phyloP scores from a whole-genome alignment of 2,329 filamentous ascomycete genomes.

The Lecanoromycetidae sp. region DNA sequence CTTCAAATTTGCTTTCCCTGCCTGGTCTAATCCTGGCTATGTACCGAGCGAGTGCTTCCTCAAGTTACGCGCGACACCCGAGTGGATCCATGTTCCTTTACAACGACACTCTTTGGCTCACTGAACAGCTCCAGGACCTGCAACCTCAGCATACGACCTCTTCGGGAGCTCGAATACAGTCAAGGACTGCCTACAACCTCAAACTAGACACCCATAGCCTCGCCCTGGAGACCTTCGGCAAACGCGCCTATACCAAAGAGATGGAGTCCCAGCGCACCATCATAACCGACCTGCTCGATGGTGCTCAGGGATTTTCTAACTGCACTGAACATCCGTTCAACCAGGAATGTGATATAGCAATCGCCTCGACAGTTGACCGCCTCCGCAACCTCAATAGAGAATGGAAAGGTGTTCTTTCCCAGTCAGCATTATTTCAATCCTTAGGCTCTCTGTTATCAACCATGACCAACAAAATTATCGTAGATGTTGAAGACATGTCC shows the following conservation, averaged over 20 bases:
- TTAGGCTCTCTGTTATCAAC: slow-evolving; percentile 47
- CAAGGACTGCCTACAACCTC: slow-evolving; percentile 1
- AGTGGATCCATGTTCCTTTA: slow-evolving; percentile 52
- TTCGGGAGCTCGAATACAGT: not conserved
- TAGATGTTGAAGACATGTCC: slow-evolving; percentile 49
- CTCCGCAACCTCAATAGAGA: slow-evolving; percentile 44
- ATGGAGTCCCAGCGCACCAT: slow-evolving; percentile 55
- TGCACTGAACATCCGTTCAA: slow-evolving; percentile 49
- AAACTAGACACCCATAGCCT: slow-evolving; percentile 37
- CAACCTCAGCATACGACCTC: slow-evolving; percentile 20
- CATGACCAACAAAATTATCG: slow-evolving; percentile 46
- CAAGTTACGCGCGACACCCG: slow-evolving; percentile 33
- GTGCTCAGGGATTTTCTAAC: slow-evolving; percentile 48
- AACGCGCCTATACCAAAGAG: slow-evolving; percentile 49
- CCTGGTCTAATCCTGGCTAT: slow-evolving; percentile 38
- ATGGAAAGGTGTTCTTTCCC: slow-evolving; percentile 47
- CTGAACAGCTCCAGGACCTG: slow-evolving; percentile 40
- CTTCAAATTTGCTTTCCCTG: slow-evolving; percentile 32
- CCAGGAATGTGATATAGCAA: slow-evolving; percentile 47
- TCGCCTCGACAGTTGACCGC: slow-evolving; percentile 45
- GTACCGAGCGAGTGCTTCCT: slow-evolving; percentile 38
- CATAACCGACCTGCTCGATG: slow-evolving; percentile 49
- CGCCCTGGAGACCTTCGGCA: slow-evolving; percentile 46
- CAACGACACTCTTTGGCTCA: slow-evolving; percentile 50
- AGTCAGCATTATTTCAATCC: slow-evolving; percentile 49